phyloP scores from a whole-genome alignment of 176 grass and related monocot species.

The Paspalum vaginatum region DNA sequence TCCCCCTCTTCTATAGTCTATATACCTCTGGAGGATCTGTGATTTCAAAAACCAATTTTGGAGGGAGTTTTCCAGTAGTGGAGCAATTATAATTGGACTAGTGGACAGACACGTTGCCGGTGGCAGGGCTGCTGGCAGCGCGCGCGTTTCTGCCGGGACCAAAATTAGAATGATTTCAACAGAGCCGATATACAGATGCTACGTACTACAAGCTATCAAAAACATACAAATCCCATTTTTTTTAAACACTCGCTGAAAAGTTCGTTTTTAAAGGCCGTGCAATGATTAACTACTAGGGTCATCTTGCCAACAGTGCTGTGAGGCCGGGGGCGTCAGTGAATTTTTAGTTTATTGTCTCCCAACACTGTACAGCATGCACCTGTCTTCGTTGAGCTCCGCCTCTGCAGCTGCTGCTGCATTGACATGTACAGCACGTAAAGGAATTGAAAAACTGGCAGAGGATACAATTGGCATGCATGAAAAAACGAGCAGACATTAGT shows the following conservation, averaged over 20 bases:
- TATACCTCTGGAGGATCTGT: neutral
- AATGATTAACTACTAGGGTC: neutral
- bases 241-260: neutral
- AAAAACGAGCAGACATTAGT: neutral
- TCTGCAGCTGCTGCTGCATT: neutral
- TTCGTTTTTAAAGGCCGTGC: neutral
- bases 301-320: neutral
- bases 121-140: neutral
- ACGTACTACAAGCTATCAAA: no score
- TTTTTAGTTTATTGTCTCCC: no score
- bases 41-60: neutral
- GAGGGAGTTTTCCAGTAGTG: neutral
- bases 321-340: neutral
- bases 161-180: conserved; percentile 18
- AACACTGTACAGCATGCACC: conserved; percentile 7
- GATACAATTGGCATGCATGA: neutral
- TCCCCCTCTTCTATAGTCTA: neutral
- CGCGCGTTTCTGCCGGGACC: conserved; percentile 17
- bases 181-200: neutral
- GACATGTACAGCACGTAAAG: neutral
- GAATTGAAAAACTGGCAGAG: neutral
- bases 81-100: neutral
- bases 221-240: neutral
- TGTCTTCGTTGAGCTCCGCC: conserved; percentile 4
- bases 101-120: neutral